Base-by-base conservation (phyloP, 176 grass and related monocot species). In the Triticum turgidum region DNA sequence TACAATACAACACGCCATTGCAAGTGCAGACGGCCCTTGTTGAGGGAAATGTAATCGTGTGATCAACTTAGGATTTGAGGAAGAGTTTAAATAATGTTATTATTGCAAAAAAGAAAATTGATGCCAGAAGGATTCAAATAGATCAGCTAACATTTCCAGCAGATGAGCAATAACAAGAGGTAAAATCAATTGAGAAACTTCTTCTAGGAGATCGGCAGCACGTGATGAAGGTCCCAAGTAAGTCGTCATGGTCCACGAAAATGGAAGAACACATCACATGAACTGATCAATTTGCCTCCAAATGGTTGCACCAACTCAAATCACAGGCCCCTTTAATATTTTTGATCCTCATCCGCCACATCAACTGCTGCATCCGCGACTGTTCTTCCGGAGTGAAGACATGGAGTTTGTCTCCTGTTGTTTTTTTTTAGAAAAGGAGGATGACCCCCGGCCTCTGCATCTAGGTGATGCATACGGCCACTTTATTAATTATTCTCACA, bases 191-290 rank as follows among this genome's bases (percentile, higher is more conserved):
- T 41, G 9, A 41, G 5, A 35, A 35, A 35, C 35, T 5, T 30
- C 35, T 37, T 9, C 8, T 41, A 41, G 8, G 9, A 41, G 39
- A 41, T 41, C 39, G 0, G 33, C 61, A 63, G 11, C 10, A 63
- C 52, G 73, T 80, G 65, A 64, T 80, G 65, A 49, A 51, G 85
- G 69, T 11, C 80, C 27, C 24, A 61, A 21, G 21, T 79, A 61
- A 21, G 21, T 79, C 25, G 6, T 34, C 14, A 47, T 44, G 38
- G 38, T 49, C 22, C 38, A n/a, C 59, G 86, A 17, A 68, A 22
- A 45, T 44, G 29, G n/a, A 59, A 67, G 45, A 59, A 7, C 37
- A 38, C 64, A 29, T 51, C 73, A 83, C 80, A 88, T 84, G 38
- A 63, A 12, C 21, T 37, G 49, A n/a, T 9, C 29, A 70, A 56